Base-by-base conservation (phyloP, 352 stramenopile genomes). In the Globisporangium solare region DNA sequence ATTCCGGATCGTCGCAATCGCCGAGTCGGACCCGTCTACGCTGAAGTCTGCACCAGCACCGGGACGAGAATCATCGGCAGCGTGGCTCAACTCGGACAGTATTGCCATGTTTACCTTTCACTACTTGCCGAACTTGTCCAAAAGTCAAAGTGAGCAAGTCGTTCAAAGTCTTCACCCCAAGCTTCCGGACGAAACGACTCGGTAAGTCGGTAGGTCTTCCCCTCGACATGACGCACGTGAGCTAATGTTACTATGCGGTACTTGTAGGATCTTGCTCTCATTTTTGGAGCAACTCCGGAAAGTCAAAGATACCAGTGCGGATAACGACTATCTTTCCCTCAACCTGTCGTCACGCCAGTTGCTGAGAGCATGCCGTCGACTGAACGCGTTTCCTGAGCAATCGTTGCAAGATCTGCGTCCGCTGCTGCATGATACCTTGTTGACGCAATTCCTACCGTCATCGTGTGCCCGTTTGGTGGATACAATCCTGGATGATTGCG, bases 1-100 rank as follows among this genome's bases (percentile, higher is more conserved):
- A 12, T 97, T 97, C 64, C 82, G 89, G 17, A 85, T 97, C 46
- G 69, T 97, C 42, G 86, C 84, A 18, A 88, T 97, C 43, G 90
- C 79, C 0, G 79, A 90, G 42, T 76, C 74, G 2, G 68, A 87
- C 32, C 58, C 69, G 10, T 67, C 64, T 12, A 75, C 56, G 2
- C 68, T 68, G 10, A 77, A 74, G 37, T 56, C 65, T 0, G 56
- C 57, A 14, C 47, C 61, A 2, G 58, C 72, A 5, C 55, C 63
- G 22, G 73, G 75, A 13, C 73, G 77, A 12, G 70, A 79, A 13
- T 83, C 76, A 2, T 73, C 72, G 3, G 63, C 73, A 12, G 74
- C 71, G 13, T 94, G 83, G 83, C 71, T 94, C 24, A 86, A 66
- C 54, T 89, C 77, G 35, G 83, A 92, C 39, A 91, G 70, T 40